Evolutionary conservation across 805 yeast genomes (phyloP).

Genomic region (Debaryomyces hansenii): DNA sequence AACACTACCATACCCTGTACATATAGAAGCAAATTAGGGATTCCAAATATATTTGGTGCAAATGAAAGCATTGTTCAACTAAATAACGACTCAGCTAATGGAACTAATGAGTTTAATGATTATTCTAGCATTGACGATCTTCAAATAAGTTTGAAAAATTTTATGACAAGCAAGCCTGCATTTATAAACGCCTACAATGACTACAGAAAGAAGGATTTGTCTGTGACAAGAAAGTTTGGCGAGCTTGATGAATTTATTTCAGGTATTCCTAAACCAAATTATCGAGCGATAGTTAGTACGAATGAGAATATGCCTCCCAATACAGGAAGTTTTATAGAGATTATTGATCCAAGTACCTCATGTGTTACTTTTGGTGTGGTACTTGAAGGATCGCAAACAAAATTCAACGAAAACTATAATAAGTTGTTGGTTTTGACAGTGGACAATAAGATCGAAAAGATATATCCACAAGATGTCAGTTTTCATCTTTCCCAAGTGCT

Average conservation of each 20-base stretch:
- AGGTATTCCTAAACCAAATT: background rate
- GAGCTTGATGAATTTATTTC: constrained; percentile 1
- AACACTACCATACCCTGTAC: background rate
- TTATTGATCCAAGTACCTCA: constrained; percentile 15
- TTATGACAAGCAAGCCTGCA: constrained; percentile 4
- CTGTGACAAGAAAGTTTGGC: background rate
- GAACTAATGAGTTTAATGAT: background rate
- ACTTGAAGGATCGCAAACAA: constrained; percentile 26
- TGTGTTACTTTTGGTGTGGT: constrained; percentile 36
- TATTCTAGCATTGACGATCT: constrained; percentile 2
- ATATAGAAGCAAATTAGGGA: background rate
- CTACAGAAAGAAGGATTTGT: background rate
- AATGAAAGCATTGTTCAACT: background rate
- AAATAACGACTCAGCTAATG: background rate
- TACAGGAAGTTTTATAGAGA: constrained; percentile 43
- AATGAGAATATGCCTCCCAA: constrained; percentile 18
- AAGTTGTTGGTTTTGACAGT: constrained; percentile 31
- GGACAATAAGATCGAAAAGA: constrained; percentile 27
- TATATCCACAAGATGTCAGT: constrained; percentile 28
- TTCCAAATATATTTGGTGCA: background rate
- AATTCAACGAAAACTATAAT: constrained; percentile 33
- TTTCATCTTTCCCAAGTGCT: constrained; percentile 30
- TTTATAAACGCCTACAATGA: constrained; percentile 4
- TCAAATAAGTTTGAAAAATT: constrained; percentile 6
- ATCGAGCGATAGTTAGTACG: constrained; percentile 12